These are phyloP conservation scores for Cystobasidium tubakii DNA, from an alignment of 768 basidiomycete genomes.

Conservation along the genomic window DNA sequence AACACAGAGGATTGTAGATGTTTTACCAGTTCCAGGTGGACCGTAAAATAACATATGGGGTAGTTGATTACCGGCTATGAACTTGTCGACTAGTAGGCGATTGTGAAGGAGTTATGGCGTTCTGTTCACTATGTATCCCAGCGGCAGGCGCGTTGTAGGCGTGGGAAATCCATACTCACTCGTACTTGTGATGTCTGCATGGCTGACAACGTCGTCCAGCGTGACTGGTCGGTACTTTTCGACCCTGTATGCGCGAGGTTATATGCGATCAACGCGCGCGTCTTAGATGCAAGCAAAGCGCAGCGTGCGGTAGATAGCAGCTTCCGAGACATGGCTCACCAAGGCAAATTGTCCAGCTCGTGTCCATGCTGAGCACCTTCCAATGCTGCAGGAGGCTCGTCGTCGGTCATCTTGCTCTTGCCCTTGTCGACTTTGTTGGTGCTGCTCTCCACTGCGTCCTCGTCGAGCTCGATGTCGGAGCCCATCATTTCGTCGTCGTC, in stretches of 20 bases:
- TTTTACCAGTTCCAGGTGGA: conserved; percentile 97
- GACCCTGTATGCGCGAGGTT: conserved; percentile 62
- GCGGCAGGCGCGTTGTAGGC: too few relatives aligned
- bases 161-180: conserved; percentile 57
- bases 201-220: conserved; percentile 89
- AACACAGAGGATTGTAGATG: conserved; percentile 91
- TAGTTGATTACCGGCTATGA: conserved; percentile 86
- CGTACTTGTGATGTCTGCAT: conserved; percentile 87
- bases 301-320: not conserved
- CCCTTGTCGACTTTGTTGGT: conserved; percentile 25
- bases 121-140: too few relatives aligned
- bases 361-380: conserved; percentile 44
- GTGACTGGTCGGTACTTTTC: conserved; percentile 93
- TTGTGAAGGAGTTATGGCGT: not conserved
- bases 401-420: conserved; percentile 58
- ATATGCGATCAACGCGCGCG: not conserved
- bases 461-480: not conserved
- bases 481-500: conserved; percentile 27
- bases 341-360: conserved; percentile 69
- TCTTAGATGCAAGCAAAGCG: not conserved
- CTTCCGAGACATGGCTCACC: conserved; percentile 55
- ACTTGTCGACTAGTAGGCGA: conserved; percentile 70
- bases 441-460: not conserved
- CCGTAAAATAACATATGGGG: conserved; percentile 97
- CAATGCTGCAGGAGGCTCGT: conserved; percentile 44